Conservation (phyloP, 306 rosid genomes). For the Trifolium fragiferum region DNA sequence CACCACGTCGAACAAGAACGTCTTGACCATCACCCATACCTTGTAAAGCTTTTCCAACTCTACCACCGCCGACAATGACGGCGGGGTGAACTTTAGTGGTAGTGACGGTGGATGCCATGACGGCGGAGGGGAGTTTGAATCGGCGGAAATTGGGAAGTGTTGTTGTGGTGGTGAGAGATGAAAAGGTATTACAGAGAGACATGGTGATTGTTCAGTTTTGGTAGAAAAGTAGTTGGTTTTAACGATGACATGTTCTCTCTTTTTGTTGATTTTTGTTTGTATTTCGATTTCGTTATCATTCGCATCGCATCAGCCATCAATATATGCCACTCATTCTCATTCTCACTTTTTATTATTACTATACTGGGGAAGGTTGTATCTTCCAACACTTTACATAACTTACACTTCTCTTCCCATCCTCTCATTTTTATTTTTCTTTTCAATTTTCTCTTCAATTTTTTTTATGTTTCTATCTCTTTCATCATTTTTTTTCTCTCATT, state of each 20-base stretch:
- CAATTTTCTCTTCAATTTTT: no score
- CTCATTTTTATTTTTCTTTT: no score
- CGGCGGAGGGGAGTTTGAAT: slow-evolving; percentile 37
- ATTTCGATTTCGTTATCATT: not conserved
- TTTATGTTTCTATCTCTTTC: no score
- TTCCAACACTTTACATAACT: not conserved
- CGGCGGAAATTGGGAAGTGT: not conserved
- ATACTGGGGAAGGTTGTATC: not conserved
- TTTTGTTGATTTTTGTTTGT: not conserved
- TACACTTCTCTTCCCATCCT: no score
- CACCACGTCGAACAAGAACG: slow-evolving; percentile 70
- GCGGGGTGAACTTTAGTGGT: slow-evolving; percentile 66
- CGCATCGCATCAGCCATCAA: not conserved
- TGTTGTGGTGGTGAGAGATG: slow-evolving; percentile 33
- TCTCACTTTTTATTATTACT: not conserved
- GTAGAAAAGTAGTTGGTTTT: not conserved
- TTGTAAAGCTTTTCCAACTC: slow-evolving; percentile 79
- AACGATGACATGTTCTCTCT: not conserved
- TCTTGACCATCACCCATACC: slow-evolving; percentile 81
- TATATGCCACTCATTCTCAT: not conserved
- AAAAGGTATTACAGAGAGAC: slow-evolving; percentile 44
- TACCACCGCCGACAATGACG: slow-evolving; percentile 87
- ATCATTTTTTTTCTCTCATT: no score
- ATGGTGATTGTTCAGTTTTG: not conserved
- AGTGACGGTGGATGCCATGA: slow-evolving; percentile 46